Base-by-base conservation (phyloP, 1,284 basidiomycete species). In the Exobasidium rhododendri region DNA sequence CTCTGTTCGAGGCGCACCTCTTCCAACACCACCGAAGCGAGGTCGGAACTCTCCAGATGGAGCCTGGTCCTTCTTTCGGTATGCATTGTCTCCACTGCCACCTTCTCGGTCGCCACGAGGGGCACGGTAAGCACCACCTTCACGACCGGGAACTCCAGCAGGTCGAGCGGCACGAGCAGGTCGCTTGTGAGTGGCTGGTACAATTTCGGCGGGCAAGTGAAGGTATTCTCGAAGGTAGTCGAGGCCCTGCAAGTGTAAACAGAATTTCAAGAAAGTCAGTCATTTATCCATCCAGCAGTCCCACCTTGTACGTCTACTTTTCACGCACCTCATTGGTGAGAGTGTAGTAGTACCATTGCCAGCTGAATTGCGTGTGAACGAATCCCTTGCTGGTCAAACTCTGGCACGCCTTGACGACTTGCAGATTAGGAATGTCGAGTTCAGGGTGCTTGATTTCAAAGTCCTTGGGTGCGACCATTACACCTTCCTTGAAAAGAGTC, bases 391-490 rank as follows among this genome's bases (percentile, higher is more conserved):
- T 97, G 81, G 91, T 97, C 76, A 99, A 86, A 83, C 91, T 94
- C 83, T 98, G 94, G 85, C 94, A 89, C 67, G 92, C 92, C 87
- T 98, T 99, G 87, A 99, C 96, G 78, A 98, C 96, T 82, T 97
- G 86, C 71, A 99, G 89, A 85, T 99, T 98, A 74, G 91, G 90
- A 79, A 97, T 89, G 70, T 94, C 90, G 73, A 99, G 87, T 80
- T 97, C 94, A 80, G 96, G 92, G 82, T 99, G 96, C 83, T 94
- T 92, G 65, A 91, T 90, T 82, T 97, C 94, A 85, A 86, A 97
- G 84, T 99, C 93, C 86, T 98, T 98, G 86, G 96, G 94, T 80
- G 94, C 94, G 81, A 98, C 94, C 81, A 97, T 85, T 71, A 97
- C 96, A 80, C 96, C 94, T 69, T 79, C 71, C 69, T 77, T 74